A percentile compares a stretch with the other conserved stretches of the same genome.
phyloP scores from a whole-genome alignment of 768 basidiomycete species.

The Hydnum rufescens region DNA sequence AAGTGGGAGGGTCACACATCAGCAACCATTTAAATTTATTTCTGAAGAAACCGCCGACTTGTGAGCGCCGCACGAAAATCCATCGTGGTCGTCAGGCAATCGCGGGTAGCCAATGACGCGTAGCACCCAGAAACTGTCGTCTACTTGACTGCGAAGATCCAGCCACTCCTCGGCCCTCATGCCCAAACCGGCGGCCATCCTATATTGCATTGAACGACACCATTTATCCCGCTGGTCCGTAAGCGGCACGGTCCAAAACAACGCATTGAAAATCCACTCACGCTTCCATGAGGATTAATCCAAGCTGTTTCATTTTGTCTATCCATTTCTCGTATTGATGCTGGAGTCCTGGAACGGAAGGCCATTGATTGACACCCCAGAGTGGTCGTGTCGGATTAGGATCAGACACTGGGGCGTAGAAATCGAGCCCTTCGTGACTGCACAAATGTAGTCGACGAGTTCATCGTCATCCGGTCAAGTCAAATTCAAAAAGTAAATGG shows the following conservation, averaged over 20 bases:
- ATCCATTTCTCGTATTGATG: conserved; percentile 55
- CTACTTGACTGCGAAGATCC: conserved; percentile 43
- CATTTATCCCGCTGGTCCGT: too few species aligned
- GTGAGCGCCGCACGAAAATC: conserved; percentile 80
- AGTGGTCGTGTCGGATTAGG: conserved; percentile 52
- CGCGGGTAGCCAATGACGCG: conserved; percentile 80
- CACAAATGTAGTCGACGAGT: neutral
- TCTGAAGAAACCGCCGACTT: conserved; percentile 30
- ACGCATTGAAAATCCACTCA: conserved; percentile 20
- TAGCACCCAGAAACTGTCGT: conserved; percentile 83
- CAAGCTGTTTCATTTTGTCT: conserved; percentile 68
- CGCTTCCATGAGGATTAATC: conserved; percentile 74
- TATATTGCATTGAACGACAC: conserved; percentile 20
- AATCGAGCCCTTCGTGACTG: conserved; percentile 69
- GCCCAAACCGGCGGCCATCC: conserved; percentile 67
- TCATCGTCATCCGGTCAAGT: neutral
- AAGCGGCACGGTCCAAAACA: neutral
- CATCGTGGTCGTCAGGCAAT: conserved; percentile 56
- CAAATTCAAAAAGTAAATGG: neutral
- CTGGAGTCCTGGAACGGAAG: conserved; percentile 33
- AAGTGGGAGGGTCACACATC: neutral
- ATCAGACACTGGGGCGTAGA: conserved; percentile 51
- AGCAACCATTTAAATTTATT: neutral
- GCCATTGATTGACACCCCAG: conserved; percentile 84
- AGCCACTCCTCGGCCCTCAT: conserved; percentile 52